These are phyloP conservation scores for Hypoxylon fragiforme DNA, from an alignment of 495 filamentous ascomycete genomes.

Conservation along the genomic window DNA sequence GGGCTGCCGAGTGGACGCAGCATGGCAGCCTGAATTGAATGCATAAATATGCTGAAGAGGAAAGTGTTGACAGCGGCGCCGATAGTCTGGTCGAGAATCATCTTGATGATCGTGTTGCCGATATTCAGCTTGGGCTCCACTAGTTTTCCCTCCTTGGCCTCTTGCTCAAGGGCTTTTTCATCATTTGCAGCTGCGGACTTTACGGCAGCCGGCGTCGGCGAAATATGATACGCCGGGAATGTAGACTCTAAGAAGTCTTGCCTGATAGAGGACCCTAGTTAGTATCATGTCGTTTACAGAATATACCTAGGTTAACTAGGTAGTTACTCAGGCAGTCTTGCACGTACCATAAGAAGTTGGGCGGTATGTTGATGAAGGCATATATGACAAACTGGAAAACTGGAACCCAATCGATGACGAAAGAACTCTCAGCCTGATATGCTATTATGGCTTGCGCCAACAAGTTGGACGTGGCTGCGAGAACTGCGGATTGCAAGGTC, in stretches of 20 bases:
- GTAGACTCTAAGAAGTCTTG: constrained; percentile 56
- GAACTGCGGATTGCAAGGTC: constrained; percentile 69
- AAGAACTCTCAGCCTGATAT: constrained; percentile 60
- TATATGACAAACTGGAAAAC: constrained; percentile 81
- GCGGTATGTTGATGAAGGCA: constrained; percentile 73
- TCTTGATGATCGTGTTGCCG: constrained; percentile 76
- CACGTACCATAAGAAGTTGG: constrained; percentile 85
- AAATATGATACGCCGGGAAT: constrained; percentile 48
- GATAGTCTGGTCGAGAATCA: constrained; percentile 78
- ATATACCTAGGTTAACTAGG: no score
- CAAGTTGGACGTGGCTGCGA: constrained; percentile 77
- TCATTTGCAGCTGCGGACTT: constrained; percentile 44
- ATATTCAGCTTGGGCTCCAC: constrained; percentile 61
- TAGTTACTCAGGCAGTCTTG: no score
- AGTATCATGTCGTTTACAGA: background rate
- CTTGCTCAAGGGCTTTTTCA: constrained; percentile 47
- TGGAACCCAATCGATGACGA: constrained; percentile 61
- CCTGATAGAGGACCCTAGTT: constrained; percentile 39
- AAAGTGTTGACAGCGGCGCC: constrained; percentile 77
- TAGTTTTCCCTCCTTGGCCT: constrained; percentile 44
- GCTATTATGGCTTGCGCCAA: constrained; percentile 78
- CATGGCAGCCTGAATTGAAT: constrained; percentile 47
- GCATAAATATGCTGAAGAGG: constrained; percentile 61
- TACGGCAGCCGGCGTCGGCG: constrained; percentile 42
- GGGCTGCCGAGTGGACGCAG: constrained; percentile 17